Percentiles rank a stretch among this genome's conserved stretches.
phyloP scores from a whole-genome alignment of 2,329 filamentous ascomycete species.

The Penicillium sp. region DNA sequence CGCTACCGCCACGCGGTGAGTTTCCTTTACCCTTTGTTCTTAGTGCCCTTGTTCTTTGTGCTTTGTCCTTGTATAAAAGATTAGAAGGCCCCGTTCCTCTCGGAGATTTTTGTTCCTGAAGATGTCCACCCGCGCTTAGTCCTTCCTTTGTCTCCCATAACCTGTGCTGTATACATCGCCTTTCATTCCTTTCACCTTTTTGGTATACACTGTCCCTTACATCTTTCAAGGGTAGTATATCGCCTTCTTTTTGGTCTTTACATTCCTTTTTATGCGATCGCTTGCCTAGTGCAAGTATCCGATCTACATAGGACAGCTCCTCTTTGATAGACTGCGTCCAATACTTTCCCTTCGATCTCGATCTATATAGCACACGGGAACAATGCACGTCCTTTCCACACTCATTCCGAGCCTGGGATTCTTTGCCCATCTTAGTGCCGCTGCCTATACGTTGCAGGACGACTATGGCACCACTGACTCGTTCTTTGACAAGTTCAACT shows the following conservation, averaged over 20 bases:
- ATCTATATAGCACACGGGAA: slow-evolving; percentile 16
- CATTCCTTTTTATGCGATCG: slow-evolving; percentile 18
- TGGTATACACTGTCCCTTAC: slow-evolving; percentile 22
- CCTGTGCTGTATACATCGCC: slow-evolving; percentile 19
- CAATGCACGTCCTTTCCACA: slow-evolving; percentile 39
- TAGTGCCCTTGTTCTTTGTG: slow-evolving; percentile 5
- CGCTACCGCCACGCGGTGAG: slow-evolving; percentile 27
- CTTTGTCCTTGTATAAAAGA: slow-evolving; percentile 15
- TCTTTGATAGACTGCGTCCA: slow-evolving; percentile 28
- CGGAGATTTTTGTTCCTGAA: slow-evolving; percentile 15
- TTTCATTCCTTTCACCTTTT: slow-evolving; percentile 22
- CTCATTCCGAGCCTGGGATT: slow-evolving; percentile 38
- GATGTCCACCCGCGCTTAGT: slow-evolving; percentile 17
- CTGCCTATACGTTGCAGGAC: slow-evolving; percentile 53
- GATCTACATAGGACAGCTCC: slow-evolving; percentile 12
- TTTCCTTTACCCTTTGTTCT: slow-evolving; percentile 12
- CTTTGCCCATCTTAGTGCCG: slow-evolving; percentile 40
- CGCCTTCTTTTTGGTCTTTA: slow-evolving; percentile 8
- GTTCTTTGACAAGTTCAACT: slow-evolving; percentile 61
- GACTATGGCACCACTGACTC: slow-evolving; percentile 52
- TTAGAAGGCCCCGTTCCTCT: slow-evolving; percentile 12
- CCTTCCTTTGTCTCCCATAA: slow-evolving; percentile 23
- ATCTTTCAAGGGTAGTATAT: slow-evolving; percentile 16
- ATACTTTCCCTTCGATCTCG: slow-evolving; percentile 15
- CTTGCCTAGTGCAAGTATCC: slow-evolving; percentile 12